phyloP scores from a whole-genome alignment of 2,329 filamentous ascomycete species.

The Clathrospora elynae region DNA sequence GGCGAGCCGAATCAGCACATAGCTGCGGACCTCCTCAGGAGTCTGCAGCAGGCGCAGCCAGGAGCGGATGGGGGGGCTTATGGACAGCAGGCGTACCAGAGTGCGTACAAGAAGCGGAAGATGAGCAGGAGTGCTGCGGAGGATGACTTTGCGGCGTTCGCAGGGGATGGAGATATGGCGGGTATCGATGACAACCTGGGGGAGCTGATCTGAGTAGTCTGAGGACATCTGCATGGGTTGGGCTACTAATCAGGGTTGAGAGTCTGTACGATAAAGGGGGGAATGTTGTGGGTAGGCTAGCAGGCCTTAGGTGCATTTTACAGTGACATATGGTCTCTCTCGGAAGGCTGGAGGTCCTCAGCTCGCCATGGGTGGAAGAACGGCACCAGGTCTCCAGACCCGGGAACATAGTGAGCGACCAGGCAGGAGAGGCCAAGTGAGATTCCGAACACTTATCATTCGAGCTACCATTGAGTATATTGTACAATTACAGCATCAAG shows the following conservation, averaged over 20 bases:
- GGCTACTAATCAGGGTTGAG: too few species aligned
- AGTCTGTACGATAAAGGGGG: too few species aligned
- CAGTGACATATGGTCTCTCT: too few species aligned
- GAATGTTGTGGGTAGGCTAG: too few species aligned
- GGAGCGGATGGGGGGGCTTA: constrained; percentile 31
- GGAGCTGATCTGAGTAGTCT: constrained; percentile 52
- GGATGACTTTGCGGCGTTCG: constrained; percentile 49
- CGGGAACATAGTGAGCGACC: too few species aligned
- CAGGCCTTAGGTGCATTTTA: too few species aligned
- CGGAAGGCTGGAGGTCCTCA: too few species aligned
- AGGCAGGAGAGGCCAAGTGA: background rate
- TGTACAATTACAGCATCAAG: constrained; percentile 15
- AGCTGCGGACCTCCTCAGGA: constrained; percentile 40
- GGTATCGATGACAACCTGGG: constrained; percentile 67
- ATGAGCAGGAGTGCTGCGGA: constrained; percentile 40
- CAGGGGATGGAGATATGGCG: constrained; percentile 57
- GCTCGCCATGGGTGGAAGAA: too few species aligned
- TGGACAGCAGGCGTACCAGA: constrained; percentile 29
- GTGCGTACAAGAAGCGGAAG: constrained; percentile 47
- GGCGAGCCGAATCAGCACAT: constrained; percentile 24
- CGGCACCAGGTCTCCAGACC: too few species aligned
- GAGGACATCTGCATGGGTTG: too few species aligned
- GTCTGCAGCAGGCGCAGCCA: constrained; percentile 35
- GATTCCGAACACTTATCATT: constrained; percentile 3
- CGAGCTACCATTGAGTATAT: constrained; percentile 9